These are phyloP conservation scores for Cryphonectria radicalis DNA, from an alignment of 2,329 filamentous ascomycete genomes.

Conservation along the genomic window DNA sequence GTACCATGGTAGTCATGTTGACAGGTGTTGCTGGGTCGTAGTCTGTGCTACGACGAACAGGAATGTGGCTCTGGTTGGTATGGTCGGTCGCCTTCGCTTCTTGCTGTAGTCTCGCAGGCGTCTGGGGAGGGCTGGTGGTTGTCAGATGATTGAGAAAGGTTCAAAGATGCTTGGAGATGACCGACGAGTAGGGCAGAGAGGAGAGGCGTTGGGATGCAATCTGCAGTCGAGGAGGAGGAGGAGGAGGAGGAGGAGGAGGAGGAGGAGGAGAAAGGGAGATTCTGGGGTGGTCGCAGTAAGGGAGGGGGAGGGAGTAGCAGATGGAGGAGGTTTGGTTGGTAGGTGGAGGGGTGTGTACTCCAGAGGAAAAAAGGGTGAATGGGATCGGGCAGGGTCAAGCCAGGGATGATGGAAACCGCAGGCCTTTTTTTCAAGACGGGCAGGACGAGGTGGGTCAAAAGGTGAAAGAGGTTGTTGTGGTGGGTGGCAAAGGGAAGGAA, in stretches of 20 bases:
- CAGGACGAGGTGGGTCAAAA: neutral
- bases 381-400: constrained; percentile 8
- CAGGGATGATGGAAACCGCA: neutral
- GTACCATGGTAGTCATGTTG: constrained; percentile 59
- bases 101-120: neutral
- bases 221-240: constrained; percentile 15
- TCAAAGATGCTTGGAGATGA: neutral
- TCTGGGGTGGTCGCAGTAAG: neutral
- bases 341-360: constrained; percentile 12
- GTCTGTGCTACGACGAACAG: constrained; percentile 29
- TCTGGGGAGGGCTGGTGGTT: constrained; percentile 15
- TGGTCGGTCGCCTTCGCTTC: neutral
- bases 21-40: constrained; percentile 25
- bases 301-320: constrained; percentile 3
- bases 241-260: too few species aligned
- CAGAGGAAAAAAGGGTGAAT: neutral
- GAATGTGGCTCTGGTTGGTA: constrained; percentile 26
- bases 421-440: neutral
- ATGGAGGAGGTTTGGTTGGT: constrained; percentile 16
- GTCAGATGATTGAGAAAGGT: constrained; percentile 5
- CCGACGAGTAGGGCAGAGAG: neutral
- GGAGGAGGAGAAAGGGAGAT: constrained; percentile 12
- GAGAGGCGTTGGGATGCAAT: constrained; percentile 29
- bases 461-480: neutral
- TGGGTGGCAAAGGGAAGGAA: neutral